phyloP scores from a whole-genome alignment of 164 flowering plant species.

The Kalanchoe fedtschenkoi region DNA sequence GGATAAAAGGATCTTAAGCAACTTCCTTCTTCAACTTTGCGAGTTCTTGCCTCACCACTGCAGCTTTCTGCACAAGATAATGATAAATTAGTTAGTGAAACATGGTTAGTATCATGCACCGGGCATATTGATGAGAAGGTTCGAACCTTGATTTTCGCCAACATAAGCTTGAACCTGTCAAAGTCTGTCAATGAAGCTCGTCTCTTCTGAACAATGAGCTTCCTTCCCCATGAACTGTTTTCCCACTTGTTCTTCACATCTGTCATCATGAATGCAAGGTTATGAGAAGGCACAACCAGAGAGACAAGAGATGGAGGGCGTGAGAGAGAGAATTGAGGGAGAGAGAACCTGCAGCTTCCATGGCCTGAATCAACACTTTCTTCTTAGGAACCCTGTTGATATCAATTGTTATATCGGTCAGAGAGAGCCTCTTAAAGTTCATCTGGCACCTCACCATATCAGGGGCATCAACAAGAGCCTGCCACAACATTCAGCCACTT shows the following conservation, averaged over 20 bases:
- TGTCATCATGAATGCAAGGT: constrained; percentile 12
- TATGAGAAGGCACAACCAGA: background rate
- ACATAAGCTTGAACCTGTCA: constrained; percentile 81
- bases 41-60: constrained; percentile 64
- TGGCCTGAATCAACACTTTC: constrained; percentile 64
- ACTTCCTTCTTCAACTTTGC: constrained; percentile 58
- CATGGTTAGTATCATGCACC: background rate
- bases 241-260: constrained; percentile 93
- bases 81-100: background rate
- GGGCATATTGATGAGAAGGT: background rate
- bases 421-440: constrained; percentile 86
- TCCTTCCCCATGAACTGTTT: constrained; percentile 77
- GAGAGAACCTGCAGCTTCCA: constrained; percentile 87
- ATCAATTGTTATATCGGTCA: constrained; percentile 82
- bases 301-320: background rate
- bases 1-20: background rate
- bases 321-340: background rate
- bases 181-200: constrained; percentile 75
- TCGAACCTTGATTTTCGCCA: constrained; percentile 79
- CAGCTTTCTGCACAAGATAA: constrained; percentile 49
- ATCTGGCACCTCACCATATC: constrained; percentile 81
- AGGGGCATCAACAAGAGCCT: constrained; percentile 91
- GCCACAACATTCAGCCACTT: background rate
- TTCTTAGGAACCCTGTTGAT: constrained; percentile 68
- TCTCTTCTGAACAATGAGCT: constrained; percentile 73